Evolutionary conservation across 345 rosid genomes (phyloP), one percentile per base, ranked within the genome.

Genomic region (Schrenkiella parvula): DNA sequence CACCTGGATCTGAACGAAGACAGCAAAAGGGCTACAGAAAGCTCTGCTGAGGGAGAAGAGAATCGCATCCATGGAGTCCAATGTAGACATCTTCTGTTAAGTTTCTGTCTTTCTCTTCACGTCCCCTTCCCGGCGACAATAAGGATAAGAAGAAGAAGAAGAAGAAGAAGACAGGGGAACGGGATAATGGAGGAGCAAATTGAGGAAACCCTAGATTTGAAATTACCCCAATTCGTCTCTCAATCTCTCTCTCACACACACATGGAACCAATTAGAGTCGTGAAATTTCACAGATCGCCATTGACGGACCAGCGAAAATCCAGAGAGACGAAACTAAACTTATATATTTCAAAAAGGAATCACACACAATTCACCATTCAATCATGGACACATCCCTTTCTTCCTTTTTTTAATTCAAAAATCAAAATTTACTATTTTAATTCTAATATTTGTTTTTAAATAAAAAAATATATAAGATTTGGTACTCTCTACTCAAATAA

Each of bases 1-100:
- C 11, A 95, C 99, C 97, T 95, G 99, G 91, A 95, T 87, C 92
- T 95, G 99, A 82, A 95, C 32, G 68, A 89, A 95, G 64, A 89
- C 82, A 39, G 93, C 90, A 11, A 89, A 39, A 65, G 99, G 96
- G 53, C 79, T 81, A 29, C 91, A 84, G 26, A 88, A 87, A 1
- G 90, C 80, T 75, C 75, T 70, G 82, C 88, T 89, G 82, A 95
- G 85, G 76, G 88, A 89, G 93, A 95, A 88, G 78, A 95, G 90
- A 69, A 82, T 61, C 68, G 83, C 82, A 82, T 93, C 98, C 21
- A 86, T 63, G 58, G 86, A 70, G 71, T 86, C 90, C 74, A 91
- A 80, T 79, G 83, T 71, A 72, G 82, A 70, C 96, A 87, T 88
- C 59, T 51, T 34, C 13, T n/a, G n/a, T n/a, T n/a, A n/a, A n/a